Base-by-base conservation (phyloP, 306 rosid species). In the Vigna unguiculata region DNA sequence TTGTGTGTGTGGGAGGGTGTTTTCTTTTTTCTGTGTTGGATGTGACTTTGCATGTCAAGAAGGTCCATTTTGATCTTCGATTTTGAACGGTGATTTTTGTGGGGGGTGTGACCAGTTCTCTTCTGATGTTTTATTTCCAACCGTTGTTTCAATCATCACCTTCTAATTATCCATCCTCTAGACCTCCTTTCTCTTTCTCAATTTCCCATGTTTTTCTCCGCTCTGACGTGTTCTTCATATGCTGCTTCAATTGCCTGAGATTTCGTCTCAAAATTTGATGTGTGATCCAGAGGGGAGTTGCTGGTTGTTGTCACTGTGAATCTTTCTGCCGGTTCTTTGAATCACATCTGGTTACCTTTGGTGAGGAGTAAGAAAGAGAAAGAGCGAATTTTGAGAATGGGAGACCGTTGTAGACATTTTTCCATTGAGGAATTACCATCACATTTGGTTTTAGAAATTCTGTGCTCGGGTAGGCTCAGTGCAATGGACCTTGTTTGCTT, bases 121-220 rank as follows among this genome's bases (percentile, higher is more conserved):
- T 78, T 91, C 96, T 93, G 93, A 93, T 91, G 96, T 86, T 91
- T 89, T 80, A 73, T 93, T 88, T 81, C 90, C 98, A 79, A 87
- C 80, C 86, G 72, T 66, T 78, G 76, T 75, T 68, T 75, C 85
- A 81, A 84, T 77, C 79, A 83, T 82, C 82, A 75, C 66, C 81
- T 49, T 76, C 84, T 82, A 86, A 84, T 61, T 87, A 71, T 81
- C 88, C 82, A 70, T 88, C 83, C 67, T 86, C 85, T 62, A 82
- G 76, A 24, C 82, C 84, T 20, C 91, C 87, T 46, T 87, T 88
- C 49, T 84, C 84, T 52, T 91, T 83, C 80, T 85, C 91, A 76
- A 86, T 93, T 84, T 86, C 91, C 80, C 86, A 83, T 78, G 80
- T 82, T 81, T 89, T 93, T 71, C 90, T 89, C 69, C 94, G 93